These are phyloP conservation scores for Yamadazyma taylorii DNA, from an alignment of 1,139 yeast genomes.

Conservation along the genomic window DNA sequence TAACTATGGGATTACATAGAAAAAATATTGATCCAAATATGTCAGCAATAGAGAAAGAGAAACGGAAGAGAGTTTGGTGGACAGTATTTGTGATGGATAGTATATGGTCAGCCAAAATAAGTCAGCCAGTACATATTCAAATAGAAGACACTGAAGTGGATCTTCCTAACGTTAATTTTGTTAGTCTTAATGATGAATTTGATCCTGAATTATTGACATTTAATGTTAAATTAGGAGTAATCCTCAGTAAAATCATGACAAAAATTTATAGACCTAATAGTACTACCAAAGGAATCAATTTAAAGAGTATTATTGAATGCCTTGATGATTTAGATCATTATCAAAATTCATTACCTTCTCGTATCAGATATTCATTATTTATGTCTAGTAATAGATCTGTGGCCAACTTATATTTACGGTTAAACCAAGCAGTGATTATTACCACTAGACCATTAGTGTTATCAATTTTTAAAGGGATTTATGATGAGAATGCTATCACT, in stretches of 20 bases:
- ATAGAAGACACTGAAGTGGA: slow-evolving; percentile 12
- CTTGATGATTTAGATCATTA: slow-evolving; percentile 11
- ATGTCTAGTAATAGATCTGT: slow-evolving; percentile 21
- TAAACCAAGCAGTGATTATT: slow-evolving; percentile 46
- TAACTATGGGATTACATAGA: slow-evolving; percentile 14
- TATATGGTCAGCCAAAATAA: slow-evolving; percentile 14
- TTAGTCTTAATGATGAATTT: slow-evolving; percentile 9
- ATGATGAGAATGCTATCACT: slow-evolving; percentile 27
- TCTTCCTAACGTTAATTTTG: slow-evolving; percentile 8
- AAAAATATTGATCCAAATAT: slow-evolving; percentile 3
- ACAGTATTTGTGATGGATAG: slow-evolving; percentile 13
- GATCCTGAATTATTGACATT: slow-evolving; percentile 8
- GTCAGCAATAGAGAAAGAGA: slow-evolving; percentile 8
- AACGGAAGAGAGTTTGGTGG: slow-evolving; percentile 17
- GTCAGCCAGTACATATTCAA: slow-evolving; percentile 13
- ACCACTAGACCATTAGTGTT: slow-evolving; percentile 46
- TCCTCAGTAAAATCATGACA: slow-evolving; percentile 11
- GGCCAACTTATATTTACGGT: slow-evolving; percentile 47
- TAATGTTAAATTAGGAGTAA: slow-evolving; percentile 10
- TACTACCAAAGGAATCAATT: slow-evolving; percentile 7
- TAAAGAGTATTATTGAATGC: slow-evolving; percentile 12
- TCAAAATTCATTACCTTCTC: slow-evolving; percentile 9
- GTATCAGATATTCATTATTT: slow-evolving; percentile 11
- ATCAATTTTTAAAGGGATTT: slow-evolving; percentile 35
- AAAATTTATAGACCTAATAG: slow-evolving; percentile 10